Evolutionary conservation across 2,329 filamentous ascomycete genomes (phyloP), one percentile per base, ranked within the genome.

Genomic region (Teratosphaeria gauchensis): DNA sequence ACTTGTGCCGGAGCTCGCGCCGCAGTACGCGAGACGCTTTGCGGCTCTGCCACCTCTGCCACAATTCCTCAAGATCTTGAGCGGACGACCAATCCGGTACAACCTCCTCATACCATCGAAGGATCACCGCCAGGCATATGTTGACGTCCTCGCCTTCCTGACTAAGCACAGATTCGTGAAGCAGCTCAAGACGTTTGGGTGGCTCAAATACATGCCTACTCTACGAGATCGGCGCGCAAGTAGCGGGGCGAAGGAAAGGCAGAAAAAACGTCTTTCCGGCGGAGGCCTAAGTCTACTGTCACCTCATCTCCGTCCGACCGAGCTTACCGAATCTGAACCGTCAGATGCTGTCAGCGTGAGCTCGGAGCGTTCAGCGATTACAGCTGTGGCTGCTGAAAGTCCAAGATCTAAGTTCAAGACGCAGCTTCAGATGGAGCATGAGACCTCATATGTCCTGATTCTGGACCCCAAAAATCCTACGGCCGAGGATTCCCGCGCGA

Each of bases 91-190:
- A 1, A 84, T 90, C 32, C 86, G 88, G 0, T 99, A 92, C 76
- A 89, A 90, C 66, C 81, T 81, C 57, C 87, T 95, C 64, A 91
- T 92, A 52, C 92, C 92, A 0, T 91, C 86, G 68, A 91, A 92
- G 71, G 88, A 90, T 67, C 91, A 96, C 70, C 88, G 92, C 51
- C 85, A 87, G 6, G 85, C 86, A 1, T 99, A 96, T 72, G 87
- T 97, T 73, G 84, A 89, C 35, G 95, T 97, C 73, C 78, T 99
- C 30, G 91, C 90, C 24, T 99, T 92, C 90, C 82, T 99, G 8
- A 85, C 97, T 77, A 85, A 92, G 48, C 88, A 90, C 53, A 91
- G 90, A 14, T 96, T 94, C 89, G 92, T 96, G 0, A 95, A 89
- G 0, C 92, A 96, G 72, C 81, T 99, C 5, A 89, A 91, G 62